Percentiles rank a stretch among this genome's conserved stretches.
Evolutionary conservation across 192 early-diverging fungal genomes (phyloP).

Genomic region (Coemansia brasiliensis): DNA sequence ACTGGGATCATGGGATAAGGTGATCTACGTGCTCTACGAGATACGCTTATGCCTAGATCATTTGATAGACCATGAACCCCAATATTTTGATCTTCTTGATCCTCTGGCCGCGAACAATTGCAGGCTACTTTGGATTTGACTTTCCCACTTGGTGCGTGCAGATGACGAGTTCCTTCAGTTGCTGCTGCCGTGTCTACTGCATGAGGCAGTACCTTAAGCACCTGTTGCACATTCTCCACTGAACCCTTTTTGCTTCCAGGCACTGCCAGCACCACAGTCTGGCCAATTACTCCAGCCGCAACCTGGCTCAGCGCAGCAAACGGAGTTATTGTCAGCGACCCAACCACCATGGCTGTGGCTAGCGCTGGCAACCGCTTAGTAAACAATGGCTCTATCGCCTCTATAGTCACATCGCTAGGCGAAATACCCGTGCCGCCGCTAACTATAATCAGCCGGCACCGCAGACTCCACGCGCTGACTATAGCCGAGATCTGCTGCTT

Average conservation of each 20-base stretch:
- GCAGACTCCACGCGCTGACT: slow-evolving; percentile 52
- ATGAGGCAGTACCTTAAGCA: slow-evolving; percentile 77
- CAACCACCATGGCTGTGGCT: slow-evolving; percentile 70
- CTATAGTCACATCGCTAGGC: slow-evolving; percentile 82
- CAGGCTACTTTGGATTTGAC: slow-evolving; percentile 7
- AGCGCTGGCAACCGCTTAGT: slow-evolving; percentile 73
- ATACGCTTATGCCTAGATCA: slow-evolving; percentile 50
- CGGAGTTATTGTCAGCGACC: slow-evolving; percentile 79
- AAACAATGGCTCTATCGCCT: slow-evolving; percentile 77
- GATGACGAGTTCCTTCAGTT: slow-evolving; percentile 2
- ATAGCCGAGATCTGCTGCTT: slow-evolving; percentile 52
- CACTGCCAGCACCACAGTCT: slow-evolving; percentile 75
- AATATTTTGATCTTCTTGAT: not conserved
- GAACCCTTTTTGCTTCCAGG: slow-evolving; percentile 89
- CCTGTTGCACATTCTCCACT: slow-evolving; percentile 77
- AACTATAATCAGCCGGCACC: slow-evolving; percentile 71
- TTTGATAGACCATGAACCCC: slow-evolving; percentile 6
- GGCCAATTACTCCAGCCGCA: slow-evolving; percentile 60
- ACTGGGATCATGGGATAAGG: slow-evolving; percentile 80
- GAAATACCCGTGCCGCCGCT: slow-evolving; percentile 95
- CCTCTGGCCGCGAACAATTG: slow-evolving; percentile 32
- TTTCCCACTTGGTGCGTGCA: slow-evolving; percentile 3
- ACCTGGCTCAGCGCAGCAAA: slow-evolving; percentile 89
- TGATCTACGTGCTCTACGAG: slow-evolving; percentile 69
- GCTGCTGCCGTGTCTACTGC: slow-evolving; percentile 64